phyloP scores from a whole-genome alignment of 2,329 filamentous ascomycete genomes.

The Colletotrichum cordylinicola region DNA sequence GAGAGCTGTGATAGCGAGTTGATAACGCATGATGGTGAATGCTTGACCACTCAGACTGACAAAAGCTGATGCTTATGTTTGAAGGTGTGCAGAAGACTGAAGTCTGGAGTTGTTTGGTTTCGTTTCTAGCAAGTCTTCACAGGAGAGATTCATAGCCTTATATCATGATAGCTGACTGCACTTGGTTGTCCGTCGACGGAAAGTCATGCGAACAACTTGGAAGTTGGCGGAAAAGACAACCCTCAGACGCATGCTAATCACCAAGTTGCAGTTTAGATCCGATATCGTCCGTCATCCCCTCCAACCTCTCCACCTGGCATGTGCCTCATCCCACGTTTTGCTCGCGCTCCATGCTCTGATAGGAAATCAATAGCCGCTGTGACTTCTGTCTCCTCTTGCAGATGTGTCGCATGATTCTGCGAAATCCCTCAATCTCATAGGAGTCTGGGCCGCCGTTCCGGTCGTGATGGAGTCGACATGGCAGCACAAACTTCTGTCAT shows the following conservation, averaged over 20 bases:
- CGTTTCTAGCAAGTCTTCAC: neutral
- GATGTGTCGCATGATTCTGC: neutral
- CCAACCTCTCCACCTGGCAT: neutral
- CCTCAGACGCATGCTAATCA: neutral
- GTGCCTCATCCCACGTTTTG: neutral
- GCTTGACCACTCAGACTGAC: neutral
- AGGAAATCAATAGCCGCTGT: conserved; percentile 23
- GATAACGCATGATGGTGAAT: neutral
- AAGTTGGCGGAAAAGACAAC: neutral
- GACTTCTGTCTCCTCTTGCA: neutral
- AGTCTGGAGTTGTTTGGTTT: neutral
- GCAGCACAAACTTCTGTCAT: neutral
- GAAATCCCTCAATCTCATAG: neutral
- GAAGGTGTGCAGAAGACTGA: neutral
- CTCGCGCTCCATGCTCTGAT: neutral
- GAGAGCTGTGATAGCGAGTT: neutral
- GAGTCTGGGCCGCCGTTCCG: neutral
- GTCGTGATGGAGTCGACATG: neutral
- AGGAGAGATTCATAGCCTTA: neutral
- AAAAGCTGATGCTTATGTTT: neutral
- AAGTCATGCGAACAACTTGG: neutral
- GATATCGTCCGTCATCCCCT: neutral
- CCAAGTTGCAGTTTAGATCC: neutral
- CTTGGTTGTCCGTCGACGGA: neutral
- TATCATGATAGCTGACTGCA: neutral